Base-by-base conservation (phyloP, 108 stramenopile genomes). In the Cyclotella kingstonii region DNA sequence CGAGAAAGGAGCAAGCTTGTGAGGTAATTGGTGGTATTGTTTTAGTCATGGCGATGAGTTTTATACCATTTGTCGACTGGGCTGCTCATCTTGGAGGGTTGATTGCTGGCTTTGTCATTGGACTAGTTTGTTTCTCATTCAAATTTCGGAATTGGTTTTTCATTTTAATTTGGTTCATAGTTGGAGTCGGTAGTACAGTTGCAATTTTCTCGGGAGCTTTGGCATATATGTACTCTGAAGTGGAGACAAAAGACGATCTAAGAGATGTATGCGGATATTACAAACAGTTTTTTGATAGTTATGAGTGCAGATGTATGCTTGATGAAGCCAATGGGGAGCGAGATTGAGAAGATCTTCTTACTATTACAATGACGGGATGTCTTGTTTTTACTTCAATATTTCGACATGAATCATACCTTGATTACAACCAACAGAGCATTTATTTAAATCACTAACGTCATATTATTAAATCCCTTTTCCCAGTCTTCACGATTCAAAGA, bases 181-280 rank as follows among this genome's bases (percentile, higher is more conserved):
- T 79, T 22, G 89, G 89, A 8, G 47, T 79, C 11, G 82, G 63
- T 30, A 21, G 67, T 9, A 73, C 83, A 4, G 38, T 78, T 43
- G 73, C 63, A 15, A 61, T 65, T 45, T 92, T 77, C 53, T 45
- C 60, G 10, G 60, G 61, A 0, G 41, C 66, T 22, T 42, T 87
- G 49, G 39, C 51, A 15, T 65, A 79, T 61, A 87, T 92, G 91
- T 91, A 86, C 51, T 76, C 56, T 39, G 65, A 62, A 19, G 69
- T 91, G 5, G 83, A 84, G 40, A 51, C 74, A 11, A 69, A 73
- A 11, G 83, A 87, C 5, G 83, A 86, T 18, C 64, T 92, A 45
- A 71, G 77, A 31, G 87, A 89, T 71, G 86, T 92, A 10, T 92
- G 91, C 66, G 84, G 76, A 1, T 92, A 92, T 57, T 92, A 92